phyloP scores from a whole-genome alignment of 176 grass and related monocot genomes.

The Cenchrus purpureus region DNA sequence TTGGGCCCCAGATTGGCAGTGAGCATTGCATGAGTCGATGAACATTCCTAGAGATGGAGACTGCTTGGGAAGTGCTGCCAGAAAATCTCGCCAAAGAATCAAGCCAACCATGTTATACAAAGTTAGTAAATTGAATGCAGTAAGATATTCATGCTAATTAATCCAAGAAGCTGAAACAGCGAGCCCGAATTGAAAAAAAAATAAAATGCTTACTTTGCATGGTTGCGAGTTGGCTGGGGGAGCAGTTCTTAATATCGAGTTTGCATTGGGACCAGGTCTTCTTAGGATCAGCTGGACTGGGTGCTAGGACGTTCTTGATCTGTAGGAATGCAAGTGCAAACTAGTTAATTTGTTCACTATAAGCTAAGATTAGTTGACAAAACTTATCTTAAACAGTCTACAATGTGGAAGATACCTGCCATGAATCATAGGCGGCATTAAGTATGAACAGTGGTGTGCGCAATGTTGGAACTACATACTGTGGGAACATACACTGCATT shows the following conservation, averaged over 20 bases:
- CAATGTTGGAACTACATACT: conserved; percentile 66
- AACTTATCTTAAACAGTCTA: neutral
- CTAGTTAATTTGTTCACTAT: conserved; percentile 8
- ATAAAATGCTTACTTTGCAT: conserved; percentile 63
- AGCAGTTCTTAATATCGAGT: conserved; percentile 70
- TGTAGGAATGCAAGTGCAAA: conserved; percentile 36
- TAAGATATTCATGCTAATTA: neutral
- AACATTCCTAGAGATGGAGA: conserved; percentile 71
- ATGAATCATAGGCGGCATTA: conserved; percentile 81
- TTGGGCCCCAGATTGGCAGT: conserved; percentile 80
- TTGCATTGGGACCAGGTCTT: conserved; percentile 79
- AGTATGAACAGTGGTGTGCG: conserved; percentile 75
- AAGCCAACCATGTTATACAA: neutral
- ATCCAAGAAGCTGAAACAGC: conserved; percentile 1
- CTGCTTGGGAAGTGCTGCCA: conserved; percentile 57
- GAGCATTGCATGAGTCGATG: conserved; percentile 83
- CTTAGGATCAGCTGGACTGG: conserved; percentile 61
- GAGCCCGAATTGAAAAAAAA: neutral
- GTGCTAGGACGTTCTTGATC: conserved; percentile 86
- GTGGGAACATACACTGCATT: conserved; percentile 88
- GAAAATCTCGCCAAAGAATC: conserved; percentile 40
- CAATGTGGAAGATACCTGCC: conserved; percentile 61
- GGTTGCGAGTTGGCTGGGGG: conserved; percentile 60
- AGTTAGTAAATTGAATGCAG: neutral
- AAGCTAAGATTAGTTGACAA: neutral